Percentiles rank a stretch among this genome's conserved stretches.
phyloP scores from a whole-genome alignment of 2,329 filamentous ascomycete genomes.

The Aspergillus uvarum region DNA sequence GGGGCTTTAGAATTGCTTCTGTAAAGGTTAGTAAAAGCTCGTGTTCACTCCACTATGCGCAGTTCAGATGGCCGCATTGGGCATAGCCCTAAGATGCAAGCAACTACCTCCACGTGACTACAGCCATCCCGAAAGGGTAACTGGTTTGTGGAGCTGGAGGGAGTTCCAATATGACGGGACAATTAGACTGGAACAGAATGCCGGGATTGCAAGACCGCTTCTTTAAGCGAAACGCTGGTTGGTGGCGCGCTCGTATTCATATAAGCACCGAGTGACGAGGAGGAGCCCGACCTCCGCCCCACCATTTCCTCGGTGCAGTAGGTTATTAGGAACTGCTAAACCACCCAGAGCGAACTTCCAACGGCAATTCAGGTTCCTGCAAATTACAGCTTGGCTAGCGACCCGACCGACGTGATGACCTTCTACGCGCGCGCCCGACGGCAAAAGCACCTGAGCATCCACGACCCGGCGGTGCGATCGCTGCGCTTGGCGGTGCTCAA shows the following conservation, averaged over 20 bases:
- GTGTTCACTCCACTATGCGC: no score
- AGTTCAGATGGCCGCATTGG: no score
- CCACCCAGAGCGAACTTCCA: neutral
- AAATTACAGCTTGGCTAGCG: neutral
- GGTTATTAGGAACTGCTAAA: neutral
- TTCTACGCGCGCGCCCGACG: slow-evolving; percentile 5
- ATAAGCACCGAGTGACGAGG: neutral
- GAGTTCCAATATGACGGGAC: no score
- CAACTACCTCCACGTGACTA: no score
- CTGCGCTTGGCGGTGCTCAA: slow-evolving; percentile 16
- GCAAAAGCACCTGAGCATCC: slow-evolving; percentile 5
- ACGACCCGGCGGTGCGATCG: slow-evolving; percentile 7
- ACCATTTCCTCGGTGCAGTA: neutral
- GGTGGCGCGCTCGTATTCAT: neutral
- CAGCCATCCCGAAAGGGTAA: no score
- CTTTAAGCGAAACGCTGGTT: neutral
- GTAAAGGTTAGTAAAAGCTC: no score
- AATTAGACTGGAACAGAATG: no score
- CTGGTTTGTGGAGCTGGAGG: no score
- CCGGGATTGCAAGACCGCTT: neutral
- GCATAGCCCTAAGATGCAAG: no score
- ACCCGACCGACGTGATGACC: neutral
- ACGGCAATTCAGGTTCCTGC: neutral
- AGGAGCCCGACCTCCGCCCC: neutral
- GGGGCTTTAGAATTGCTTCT: no score